Evolutionary conservation across 768 basidiomycete species (phyloP), one percentile per base, ranked within the genome.

Genomic region (Macrocybe gigantea): DNA sequence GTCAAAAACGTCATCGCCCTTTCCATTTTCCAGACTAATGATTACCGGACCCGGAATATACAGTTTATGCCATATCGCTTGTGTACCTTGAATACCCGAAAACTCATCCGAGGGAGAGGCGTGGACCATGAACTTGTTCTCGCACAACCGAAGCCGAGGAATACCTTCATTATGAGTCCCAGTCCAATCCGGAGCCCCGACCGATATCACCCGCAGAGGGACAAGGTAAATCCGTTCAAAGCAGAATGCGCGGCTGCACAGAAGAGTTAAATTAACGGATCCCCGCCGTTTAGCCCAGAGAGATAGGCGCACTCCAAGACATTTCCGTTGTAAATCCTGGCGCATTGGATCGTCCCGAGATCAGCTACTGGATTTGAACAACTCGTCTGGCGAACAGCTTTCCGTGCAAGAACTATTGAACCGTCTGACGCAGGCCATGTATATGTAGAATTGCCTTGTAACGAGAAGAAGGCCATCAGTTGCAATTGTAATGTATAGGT

Each of bases 31-130:
- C 32, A n/a, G n/a, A 44, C 42, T 13, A 34, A 44, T 44, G 32
- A 22, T 22, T 22, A 22, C 22, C 22, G 22, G 12, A 33, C 35
- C 31, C 31, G 12, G 38, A 38, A 30, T 22, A 22, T 6, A 3
- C 49, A 72, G 71, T 72, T n/a, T 73, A 72, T 48, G 67, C 68
- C 6, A 67, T 71, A 15, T 73, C 67, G 3, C 68, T 69, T 67
- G 34, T 58, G 61, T 49, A 79, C 80, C 5, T 62, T 83, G 30
- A 83, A 83, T 59, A 83, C 82, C 11, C 74, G 81, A 11, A 66
- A 70, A 50, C 66, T 67, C 30, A 58, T 73, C 46, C 68, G 75
- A 39, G 81, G 78, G 5, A 70, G 69, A 41, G 79, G 78, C 9
- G 76, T 78, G 1, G 78, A 81, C 33, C 63, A 58, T 13, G 56